phyloP scores from a whole-genome alignment of 768 basidiomycete genomes.

The Tremella mesenterica region DNA sequence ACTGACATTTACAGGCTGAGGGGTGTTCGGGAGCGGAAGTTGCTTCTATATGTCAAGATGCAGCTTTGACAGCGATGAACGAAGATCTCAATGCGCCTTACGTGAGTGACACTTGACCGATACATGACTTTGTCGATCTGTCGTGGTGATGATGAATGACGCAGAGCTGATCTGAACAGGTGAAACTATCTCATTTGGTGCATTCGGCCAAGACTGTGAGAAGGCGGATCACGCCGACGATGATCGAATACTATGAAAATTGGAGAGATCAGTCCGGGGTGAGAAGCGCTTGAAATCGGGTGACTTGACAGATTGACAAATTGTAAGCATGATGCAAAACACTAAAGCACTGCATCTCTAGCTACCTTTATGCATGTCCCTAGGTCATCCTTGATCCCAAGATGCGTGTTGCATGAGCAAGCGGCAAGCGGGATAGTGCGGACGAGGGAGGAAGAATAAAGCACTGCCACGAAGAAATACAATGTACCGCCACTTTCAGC shows the following conservation, averaged over 20 bases:
- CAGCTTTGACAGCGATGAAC: constrained; percentile 85
- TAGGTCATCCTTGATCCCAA: no score
- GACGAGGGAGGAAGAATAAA: background rate
- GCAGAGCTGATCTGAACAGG: no score
- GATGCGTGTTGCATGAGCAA: no score
- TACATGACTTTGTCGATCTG: no score
- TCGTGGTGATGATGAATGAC: background rate
- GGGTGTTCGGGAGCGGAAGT: constrained; percentile 97
- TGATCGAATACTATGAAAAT: constrained; percentile 60
- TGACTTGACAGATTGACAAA: no score
- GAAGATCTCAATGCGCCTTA: constrained; percentile 65
- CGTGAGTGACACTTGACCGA: no score
- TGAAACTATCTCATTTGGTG: constrained; percentile 64
- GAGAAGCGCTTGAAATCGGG: constrained; percentile 28
- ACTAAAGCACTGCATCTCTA: no score
- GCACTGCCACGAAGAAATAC: background rate
- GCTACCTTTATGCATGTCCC: no score
- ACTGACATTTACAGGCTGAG: constrained; percentile 55
- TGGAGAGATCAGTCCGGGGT: constrained; percentile 55
- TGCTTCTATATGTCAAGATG: constrained; percentile 85
- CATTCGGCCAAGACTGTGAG: constrained; percentile 63
- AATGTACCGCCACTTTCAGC: no score
- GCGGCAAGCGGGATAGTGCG: no score
- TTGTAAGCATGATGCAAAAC: no score
- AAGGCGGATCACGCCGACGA: constrained; percentile 72